A percentile compares a stretch with the other conserved stretches of the same genome.
phyloP scores from a whole-genome alignment of 2,329 filamentous ascomycete genomes.

The Cladobotryum mycophilum region DNA sequence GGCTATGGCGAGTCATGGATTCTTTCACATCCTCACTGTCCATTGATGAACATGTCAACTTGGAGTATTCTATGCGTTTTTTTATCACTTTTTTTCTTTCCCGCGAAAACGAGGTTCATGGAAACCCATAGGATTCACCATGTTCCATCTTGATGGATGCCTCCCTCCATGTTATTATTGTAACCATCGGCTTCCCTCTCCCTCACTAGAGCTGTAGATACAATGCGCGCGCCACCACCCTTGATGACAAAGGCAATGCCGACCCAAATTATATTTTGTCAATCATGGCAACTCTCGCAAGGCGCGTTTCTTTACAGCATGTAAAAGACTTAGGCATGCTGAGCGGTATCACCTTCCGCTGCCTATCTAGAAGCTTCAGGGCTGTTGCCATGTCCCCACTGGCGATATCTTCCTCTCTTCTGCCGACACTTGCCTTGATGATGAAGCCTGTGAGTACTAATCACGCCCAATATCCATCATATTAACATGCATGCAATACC shows the following conservation, averaged over 20 bases:
- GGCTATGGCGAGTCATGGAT: neutral
- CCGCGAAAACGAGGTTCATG: conserved; percentile 37
- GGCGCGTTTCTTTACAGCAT: conserved; percentile 35
- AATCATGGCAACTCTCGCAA: conserved; percentile 35
- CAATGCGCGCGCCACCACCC: conserved; percentile 16
- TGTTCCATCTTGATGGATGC: conserved; percentile 26
- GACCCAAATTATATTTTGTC: conserved; percentile 57
- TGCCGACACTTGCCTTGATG: conserved; percentile 32
- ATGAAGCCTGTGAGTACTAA: conserved; percentile 30
- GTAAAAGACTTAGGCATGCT: conserved; percentile 28
- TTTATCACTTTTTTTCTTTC: conserved; percentile 14
- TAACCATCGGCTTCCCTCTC: conserved; percentile 33
- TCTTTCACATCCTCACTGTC: neutral
- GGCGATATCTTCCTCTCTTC: conserved; percentile 35
- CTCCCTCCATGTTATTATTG: conserved; percentile 31
- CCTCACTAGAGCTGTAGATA: conserved; percentile 30
- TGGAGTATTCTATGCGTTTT: neutral
- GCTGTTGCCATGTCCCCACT: conserved; percentile 30
- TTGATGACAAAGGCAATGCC: conserved; percentile 57
- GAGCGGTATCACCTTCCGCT: conserved; percentile 41
- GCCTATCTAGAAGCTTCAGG: conserved; percentile 47
- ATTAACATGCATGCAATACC: conserved; percentile 1
- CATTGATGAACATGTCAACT: neutral
- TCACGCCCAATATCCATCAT: conserved; percentile 6
- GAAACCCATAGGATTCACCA: conserved; percentile 27